Conservation (phyloP, 352 stramenopile genomes). For the Thalassiosira sp. region DNA sequence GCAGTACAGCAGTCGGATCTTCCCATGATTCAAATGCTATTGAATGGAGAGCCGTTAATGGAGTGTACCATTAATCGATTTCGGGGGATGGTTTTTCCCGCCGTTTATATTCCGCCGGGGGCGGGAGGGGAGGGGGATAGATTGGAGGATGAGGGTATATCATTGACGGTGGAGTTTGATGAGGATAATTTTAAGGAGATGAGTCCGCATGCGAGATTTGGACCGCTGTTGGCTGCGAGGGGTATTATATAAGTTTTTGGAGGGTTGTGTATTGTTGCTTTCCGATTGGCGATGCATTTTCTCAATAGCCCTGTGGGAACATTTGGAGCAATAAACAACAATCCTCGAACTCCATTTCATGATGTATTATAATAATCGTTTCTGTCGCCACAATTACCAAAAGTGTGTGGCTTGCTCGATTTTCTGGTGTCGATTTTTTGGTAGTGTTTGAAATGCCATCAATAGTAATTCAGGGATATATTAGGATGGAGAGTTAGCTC, state of each 20-base stretch:
- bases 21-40: conserved; percentile 80
- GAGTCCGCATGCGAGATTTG: conserved; percentile 70
- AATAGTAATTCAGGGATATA: no score
- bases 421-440: no score
- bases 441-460: no score
- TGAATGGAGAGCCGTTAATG: conserved; percentile 72
- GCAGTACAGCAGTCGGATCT: conserved; percentile 78
- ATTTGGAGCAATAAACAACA: no score
- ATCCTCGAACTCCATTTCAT: no score
- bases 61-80: conserved; percentile 74
- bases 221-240: conserved; percentile 68
- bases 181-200: conserved; percentile 72
- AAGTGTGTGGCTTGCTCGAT: no score
- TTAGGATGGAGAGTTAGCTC: no score
- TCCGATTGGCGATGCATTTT: no score
- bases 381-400: no score
- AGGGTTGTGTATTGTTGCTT: no score
- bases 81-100: conserved; percentile 70
- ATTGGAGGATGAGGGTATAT: conserved; percentile 44
- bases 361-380: no score
- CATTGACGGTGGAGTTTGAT: conserved; percentile 54
- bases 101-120: conserved; percentile 60
- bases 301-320: no score
- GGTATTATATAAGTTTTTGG: conserved; percentile 80
- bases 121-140: conserved; percentile 21